phyloP scores from a whole-genome alignment of 345 rosid species.

The Nasturtium officinale region DNA sequence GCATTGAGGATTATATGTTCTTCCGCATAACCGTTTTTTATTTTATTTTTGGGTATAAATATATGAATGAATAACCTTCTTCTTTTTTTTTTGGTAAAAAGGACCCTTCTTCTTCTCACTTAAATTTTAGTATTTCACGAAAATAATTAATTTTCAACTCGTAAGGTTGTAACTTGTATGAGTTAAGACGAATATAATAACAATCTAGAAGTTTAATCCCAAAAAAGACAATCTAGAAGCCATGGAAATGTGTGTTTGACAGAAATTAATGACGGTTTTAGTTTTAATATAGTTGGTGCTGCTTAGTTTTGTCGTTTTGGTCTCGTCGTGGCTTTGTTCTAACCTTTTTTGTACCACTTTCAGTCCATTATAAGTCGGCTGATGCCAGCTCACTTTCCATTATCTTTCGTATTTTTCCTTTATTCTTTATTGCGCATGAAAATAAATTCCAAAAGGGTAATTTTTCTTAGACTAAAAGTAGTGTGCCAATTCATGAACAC shows the following conservation, averaged over 20 bases:
- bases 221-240: too few relatives aligned
- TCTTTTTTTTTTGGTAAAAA: too few relatives aligned
- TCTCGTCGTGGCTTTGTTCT: slow-evolving; percentile 34
- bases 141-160: not conserved
- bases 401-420: not conserved
- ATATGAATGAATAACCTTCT: too few relatives aligned
- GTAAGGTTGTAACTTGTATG: slow-evolving; percentile 2
- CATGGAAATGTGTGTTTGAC: slow-evolving; percentile 1
- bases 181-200: not conserved
- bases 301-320: slow-evolving; percentile 34
- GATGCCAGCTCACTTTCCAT: slow-evolving; percentile 42
- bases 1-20: not conserved
- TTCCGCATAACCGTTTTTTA: not conserved
- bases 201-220: too few relatives aligned
- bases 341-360: slow-evolving; percentile 23
- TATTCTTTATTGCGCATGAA: not conserved
- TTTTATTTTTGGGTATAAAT: too few relatives aligned
- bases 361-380: not conserved
- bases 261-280: not conserved
- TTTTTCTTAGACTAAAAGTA: not conserved
- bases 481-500: not conserved
- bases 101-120: not conserved
- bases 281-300: not conserved
- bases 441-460: not conserved
- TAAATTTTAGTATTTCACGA: not conserved